phyloP scores from a whole-genome alignment of 1,139 yeast genomes.

The Kluyveromyces sp. region DNA sequence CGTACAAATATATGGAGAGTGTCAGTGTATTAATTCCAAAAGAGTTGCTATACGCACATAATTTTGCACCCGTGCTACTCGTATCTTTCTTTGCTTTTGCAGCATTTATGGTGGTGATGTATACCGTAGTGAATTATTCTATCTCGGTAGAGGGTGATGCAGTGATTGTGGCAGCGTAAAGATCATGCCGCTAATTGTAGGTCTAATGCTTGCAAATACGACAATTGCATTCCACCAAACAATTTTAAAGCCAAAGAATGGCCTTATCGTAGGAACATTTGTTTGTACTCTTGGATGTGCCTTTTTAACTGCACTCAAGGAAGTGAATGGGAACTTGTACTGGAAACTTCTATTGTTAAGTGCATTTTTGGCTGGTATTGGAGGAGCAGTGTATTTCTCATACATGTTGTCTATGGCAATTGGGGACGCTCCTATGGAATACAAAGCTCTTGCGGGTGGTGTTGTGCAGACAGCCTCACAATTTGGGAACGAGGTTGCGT shows the following conservation, averaged over 20 bases:
- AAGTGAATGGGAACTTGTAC: conserved; percentile 13
- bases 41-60: conserved; percentile 14
- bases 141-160: conserved; percentile 16
- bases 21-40: conserved; percentile 16
- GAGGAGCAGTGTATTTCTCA: conserved; percentile 13
- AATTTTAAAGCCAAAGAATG: conserved; percentile 14
- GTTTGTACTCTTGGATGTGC: conserved; percentile 13
- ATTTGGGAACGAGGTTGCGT: conserved; percentile 23
- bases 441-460: conserved; percentile 32
- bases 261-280: conserved; percentile 15
- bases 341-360: conserved; percentile 28
- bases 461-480: conserved; percentile 28
- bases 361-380: conserved; percentile 13
- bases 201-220: conserved; percentile 7
- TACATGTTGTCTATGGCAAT: conserved; percentile 18
- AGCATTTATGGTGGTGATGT: conserved; percentile 9
- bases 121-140: conserved; percentile 13
- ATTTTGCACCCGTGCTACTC: conserved; percentile 14
- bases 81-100: conserved; percentile 10
- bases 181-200: conserved; percentile 16
- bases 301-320: conserved; percentile 22
- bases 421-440: conserved; percentile 27
- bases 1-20: conserved; percentile 11
- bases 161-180: conserved; percentile 27
- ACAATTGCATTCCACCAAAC: conserved; percentile 11